Percentiles rank a stretch among this genome's conserved stretches.
These are phyloP conservation scores for Macrolepiota albuminosa DNA, from an alignment of 768 basidiomycete species.

Conservation along the genomic window DNA sequence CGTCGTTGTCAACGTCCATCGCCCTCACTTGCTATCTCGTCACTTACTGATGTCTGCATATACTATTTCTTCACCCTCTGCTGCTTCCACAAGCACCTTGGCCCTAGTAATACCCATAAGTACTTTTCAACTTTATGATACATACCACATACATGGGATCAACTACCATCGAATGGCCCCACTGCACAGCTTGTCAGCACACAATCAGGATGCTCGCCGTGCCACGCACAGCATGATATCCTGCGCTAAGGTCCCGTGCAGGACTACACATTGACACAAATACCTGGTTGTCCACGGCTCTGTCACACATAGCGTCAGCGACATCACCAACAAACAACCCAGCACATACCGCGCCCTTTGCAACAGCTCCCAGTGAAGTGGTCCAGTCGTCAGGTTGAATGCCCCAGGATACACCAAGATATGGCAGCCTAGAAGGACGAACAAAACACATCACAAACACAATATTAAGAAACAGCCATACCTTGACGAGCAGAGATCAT, in stretches of 20 bases:
- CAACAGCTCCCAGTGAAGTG: constrained; percentile 92
- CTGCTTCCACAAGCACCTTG: constrained; percentile 65
- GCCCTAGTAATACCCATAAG: constrained; percentile 46
- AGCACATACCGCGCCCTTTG: constrained; percentile 73
- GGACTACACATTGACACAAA: constrained; percentile 96
- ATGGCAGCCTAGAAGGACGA: constrained; percentile 61
- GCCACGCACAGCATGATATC: constrained; percentile 79
- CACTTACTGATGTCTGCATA: constrained; percentile 77
- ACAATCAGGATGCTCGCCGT: background rate
- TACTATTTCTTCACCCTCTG: constrained; percentile 73
- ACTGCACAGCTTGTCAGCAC: constrained; percentile 36
- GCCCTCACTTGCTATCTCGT: background rate
- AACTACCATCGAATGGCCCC: constrained; percentile 89
- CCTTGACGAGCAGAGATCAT: constrained; percentile 88
- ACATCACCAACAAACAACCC: background rate
- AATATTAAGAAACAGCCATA: constrained; percentile 18
- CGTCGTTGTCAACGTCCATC: constrained; percentile 1
- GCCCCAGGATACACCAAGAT: constrained; percentile 90
- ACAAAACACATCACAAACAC: background rate
- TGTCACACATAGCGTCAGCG: constrained; percentile 23
- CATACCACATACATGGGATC: constrained; percentile 71
- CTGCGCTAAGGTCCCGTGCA: constrained; percentile 75
- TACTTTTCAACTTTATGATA: background rate
- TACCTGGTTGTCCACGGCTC: constrained; percentile 96
- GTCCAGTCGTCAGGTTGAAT: constrained; percentile 95